Evolutionary conservation across 768 basidiomycete genomes (phyloP).

Genomic region (Tremella fuciformis): DNA sequence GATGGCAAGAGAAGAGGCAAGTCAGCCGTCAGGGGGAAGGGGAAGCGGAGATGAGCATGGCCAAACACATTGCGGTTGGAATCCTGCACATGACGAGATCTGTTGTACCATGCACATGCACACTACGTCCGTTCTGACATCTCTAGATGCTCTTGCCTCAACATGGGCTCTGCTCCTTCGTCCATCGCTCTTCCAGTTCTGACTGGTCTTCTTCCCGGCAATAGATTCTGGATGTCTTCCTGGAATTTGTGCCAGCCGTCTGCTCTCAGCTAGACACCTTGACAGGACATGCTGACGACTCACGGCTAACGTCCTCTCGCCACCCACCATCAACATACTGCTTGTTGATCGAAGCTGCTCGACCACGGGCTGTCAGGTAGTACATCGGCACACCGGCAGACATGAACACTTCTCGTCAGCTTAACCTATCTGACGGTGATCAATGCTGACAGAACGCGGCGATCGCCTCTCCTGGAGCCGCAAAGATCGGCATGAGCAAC

Average conservation of each 20-base stretch:
- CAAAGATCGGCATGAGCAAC: constrained; percentile 88
- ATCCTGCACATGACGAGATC: neutral
- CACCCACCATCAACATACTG: constrained; percentile 8
- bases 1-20: constrained; percentile 28
- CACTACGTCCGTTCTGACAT: constrained; percentile 37
- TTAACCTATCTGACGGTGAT: neutral
- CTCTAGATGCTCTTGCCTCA: constrained; percentile 34
- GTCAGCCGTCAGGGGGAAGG: constrained; percentile 27
- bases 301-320: constrained; percentile 21
- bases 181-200: neutral
- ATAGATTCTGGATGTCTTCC: constrained; percentile 23
- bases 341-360: constrained; percentile 12
- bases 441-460: constrained; percentile 73
- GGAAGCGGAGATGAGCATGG: constrained; percentile 10
- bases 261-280: constrained; percentile 9
- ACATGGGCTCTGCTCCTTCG: constrained; percentile 34
- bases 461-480: constrained; percentile 81
- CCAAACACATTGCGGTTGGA: too few species aligned
- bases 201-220: constrained; percentile 12
- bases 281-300: neutral
- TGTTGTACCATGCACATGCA: neutral
- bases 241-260: constrained; percentile 29
- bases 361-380: constrained; percentile 41
- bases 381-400: constrained; percentile 46
- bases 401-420: constrained; percentile 41